Evolutionary conservation across 768 basidiomycete genomes (phyloP).

Genomic region (Candolleomyces efflorescens): DNA sequence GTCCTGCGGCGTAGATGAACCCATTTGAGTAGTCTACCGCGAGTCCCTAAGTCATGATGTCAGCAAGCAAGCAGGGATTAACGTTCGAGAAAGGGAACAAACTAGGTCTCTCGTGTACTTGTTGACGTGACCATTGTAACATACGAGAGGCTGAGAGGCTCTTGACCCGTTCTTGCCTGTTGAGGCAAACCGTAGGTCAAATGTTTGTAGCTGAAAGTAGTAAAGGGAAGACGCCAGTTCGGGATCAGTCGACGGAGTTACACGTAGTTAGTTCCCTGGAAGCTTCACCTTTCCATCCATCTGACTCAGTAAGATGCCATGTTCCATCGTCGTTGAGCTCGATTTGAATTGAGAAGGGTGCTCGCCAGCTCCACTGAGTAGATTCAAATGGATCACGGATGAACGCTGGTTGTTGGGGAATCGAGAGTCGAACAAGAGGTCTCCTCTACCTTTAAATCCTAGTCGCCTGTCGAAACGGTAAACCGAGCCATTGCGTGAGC

Average conservation of each 20-base stretch:
- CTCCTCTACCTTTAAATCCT: slow-evolving; percentile 24
- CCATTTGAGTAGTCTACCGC: slow-evolving; percentile 51
- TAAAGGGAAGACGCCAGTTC: no score
- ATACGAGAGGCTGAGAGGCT: slow-evolving; percentile 35
- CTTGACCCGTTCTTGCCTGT: slow-evolving; percentile 17
- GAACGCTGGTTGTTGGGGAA: slow-evolving; percentile 28
- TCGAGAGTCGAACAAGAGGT: slow-evolving; percentile 35
- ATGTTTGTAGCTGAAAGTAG: slow-evolving; percentile 46
- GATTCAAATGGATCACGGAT: slow-evolving; percentile 52
- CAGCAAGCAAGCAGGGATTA: slow-evolving; percentile 4
- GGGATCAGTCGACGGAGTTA: no score
- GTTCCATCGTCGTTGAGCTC: not conserved
- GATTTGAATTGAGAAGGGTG: not conserved
- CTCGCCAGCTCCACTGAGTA: slow-evolving; percentile 41
- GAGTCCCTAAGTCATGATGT: slow-evolving; percentile 44
- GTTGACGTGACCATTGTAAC: slow-evolving; percentile 57
- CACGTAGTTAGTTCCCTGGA: no score
- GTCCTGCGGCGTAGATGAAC: slow-evolving; percentile 66
- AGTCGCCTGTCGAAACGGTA: slow-evolving; percentile 54
- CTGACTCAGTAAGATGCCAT: slow-evolving; percentile 46
- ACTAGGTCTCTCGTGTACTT: slow-evolving; percentile 49
- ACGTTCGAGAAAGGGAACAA: slow-evolving; percentile 16
- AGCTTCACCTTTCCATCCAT: slow-evolving; percentile 55
- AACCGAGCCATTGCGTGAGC: slow-evolving; percentile 57
- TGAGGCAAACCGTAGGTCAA: slow-evolving; percentile 54